phyloP scores from a whole-genome alignment of 2,329 filamentous ascomycete genomes.

The Hymenoscyphus occultus region DNA sequence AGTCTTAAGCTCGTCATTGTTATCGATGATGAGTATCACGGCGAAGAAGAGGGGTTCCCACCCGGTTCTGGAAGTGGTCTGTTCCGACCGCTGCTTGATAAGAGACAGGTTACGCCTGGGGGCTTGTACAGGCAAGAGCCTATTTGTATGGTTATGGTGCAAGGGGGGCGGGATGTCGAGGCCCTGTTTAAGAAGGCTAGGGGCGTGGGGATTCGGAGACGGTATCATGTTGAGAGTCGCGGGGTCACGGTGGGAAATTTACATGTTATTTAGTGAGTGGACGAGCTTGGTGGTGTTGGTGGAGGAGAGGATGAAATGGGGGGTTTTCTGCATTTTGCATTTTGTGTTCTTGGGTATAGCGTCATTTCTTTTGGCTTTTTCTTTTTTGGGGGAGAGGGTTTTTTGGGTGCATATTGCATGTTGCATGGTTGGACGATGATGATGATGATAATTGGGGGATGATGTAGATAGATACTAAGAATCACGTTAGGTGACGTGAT shows the following conservation, averaged over 20 bases:
- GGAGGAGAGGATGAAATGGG: no score
- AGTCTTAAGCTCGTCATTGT: constrained; percentile 80
- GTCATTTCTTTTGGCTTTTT: no score
- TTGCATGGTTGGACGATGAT: no score
- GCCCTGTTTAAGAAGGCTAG: constrained; percentile 59
- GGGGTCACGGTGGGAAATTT: constrained; percentile 77
- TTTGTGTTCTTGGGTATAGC: no score
- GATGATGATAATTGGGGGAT: no score
- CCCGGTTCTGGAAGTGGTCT: constrained; percentile 36
- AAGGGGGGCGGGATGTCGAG: constrained; percentile 65
- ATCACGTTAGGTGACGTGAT: no score
- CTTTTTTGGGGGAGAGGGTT: no score
- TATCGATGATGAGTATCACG: constrained; percentile 44
- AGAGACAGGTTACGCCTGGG: constrained; percentile 53
- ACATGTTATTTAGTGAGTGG: constrained; percentile 48
- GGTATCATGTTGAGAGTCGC: constrained; percentile 79
- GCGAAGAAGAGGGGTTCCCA: constrained; percentile 33
- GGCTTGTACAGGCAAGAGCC: constrained; percentile 49
- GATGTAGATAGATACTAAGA: no score
- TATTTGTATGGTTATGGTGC: constrained; percentile 81
- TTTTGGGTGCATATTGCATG: no score
- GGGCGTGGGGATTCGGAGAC: constrained; percentile 70
- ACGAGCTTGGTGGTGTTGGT: no score
- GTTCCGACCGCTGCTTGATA: constrained; percentile 69
- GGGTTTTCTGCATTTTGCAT: no score